These are phyloP conservation scores for Starmerella bacillaris DNA, from an alignment of 805 yeast genomes.

Conservation along the genomic window DNA sequence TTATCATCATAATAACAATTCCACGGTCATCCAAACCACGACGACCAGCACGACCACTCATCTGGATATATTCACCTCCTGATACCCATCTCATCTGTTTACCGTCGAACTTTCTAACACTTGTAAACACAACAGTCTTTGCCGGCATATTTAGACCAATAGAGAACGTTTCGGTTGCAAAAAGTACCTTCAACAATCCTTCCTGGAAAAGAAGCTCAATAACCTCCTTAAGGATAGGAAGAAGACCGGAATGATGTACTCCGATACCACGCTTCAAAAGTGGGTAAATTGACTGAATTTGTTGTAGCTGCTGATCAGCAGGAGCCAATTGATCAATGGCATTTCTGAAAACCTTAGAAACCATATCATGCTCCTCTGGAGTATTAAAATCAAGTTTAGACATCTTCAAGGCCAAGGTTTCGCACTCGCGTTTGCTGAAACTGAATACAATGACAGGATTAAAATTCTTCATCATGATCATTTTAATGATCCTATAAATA, in stretches of 20 bases:
- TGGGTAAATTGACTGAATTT: slow-evolving; percentile 80
- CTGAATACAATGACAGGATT: slow-evolving; percentile 98
- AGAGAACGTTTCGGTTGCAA: slow-evolving; percentile 96
- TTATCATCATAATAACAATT: slow-evolving; percentile 97
- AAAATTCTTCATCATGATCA: slow-evolving; percentile 92
- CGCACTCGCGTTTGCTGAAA: slow-evolving; percentile 95
- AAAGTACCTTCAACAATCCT: slow-evolving; percentile 80
- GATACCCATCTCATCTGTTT: slow-evolving; percentile 95
- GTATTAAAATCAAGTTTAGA: slow-evolving; percentile 86
- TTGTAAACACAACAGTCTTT: slow-evolving; percentile 92
- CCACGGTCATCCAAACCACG: slow-evolving; percentile 99
- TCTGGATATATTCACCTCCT: slow-evolving; percentile 98
- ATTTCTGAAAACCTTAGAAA: slow-evolving; percentile 74
- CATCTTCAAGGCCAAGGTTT: slow-evolving; percentile 83
- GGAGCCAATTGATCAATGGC: slow-evolving; percentile 81
- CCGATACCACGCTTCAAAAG: slow-evolving; percentile 89
- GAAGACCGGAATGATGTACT: slow-evolving; percentile 90
- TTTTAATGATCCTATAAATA: slow-evolving; percentile 87
- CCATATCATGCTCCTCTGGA: slow-evolving; percentile 82
- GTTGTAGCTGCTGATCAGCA: slow-evolving; percentile 81
- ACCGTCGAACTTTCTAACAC: slow-evolving; percentile 98
- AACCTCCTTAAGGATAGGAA: slow-evolving; percentile 85
- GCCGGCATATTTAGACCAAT: slow-evolving; percentile 99
- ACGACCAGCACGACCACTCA: slow-evolving; percentile 99
- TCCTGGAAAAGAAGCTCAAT: slow-evolving; percentile 94